These are phyloP conservation scores for Verticillium tricorpus DNA, from an alignment of 2,329 filamentous ascomycete genomes.

Conservation along the genomic window DNA sequence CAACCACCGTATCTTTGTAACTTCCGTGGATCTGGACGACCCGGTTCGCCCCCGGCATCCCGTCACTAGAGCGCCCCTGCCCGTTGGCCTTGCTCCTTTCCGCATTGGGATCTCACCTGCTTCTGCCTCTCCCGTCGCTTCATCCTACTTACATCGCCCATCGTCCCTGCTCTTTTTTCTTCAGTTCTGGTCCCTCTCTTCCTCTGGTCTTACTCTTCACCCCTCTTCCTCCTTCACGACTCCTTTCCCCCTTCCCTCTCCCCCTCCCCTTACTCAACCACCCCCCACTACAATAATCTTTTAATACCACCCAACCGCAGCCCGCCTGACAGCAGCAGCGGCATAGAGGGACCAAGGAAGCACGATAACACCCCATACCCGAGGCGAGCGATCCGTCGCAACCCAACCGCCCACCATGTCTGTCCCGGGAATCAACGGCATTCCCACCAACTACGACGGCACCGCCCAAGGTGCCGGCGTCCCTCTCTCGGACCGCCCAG, in stretches of 20 bases:
- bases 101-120: neutral
- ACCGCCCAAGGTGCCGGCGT: constrained; percentile 38
- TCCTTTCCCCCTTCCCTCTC: neutral
- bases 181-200: neutral
- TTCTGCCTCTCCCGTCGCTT: neutral
- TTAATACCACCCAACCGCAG: neutral
- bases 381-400: constrained; percentile 1
- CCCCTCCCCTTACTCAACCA: neutral
- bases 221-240: neutral
- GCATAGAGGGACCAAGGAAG: neutral
- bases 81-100: neutral
- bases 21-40: neutral
- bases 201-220: neutral
- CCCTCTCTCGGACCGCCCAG: constrained; percentile 23
- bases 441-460: constrained; percentile 44
- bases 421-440: constrained; percentile 30
- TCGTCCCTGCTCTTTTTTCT: neutral
- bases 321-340: neutral
- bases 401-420: constrained; percentile 28
- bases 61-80: neutral
- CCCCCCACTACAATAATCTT: neutral
- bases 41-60: neutral
- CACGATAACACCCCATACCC: neutral
- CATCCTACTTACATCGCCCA: neutral
- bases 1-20: neutral